Conservation (phyloP, 805 yeast genomes). For the Cyberlindnera samutprakarnensis region DNA sequence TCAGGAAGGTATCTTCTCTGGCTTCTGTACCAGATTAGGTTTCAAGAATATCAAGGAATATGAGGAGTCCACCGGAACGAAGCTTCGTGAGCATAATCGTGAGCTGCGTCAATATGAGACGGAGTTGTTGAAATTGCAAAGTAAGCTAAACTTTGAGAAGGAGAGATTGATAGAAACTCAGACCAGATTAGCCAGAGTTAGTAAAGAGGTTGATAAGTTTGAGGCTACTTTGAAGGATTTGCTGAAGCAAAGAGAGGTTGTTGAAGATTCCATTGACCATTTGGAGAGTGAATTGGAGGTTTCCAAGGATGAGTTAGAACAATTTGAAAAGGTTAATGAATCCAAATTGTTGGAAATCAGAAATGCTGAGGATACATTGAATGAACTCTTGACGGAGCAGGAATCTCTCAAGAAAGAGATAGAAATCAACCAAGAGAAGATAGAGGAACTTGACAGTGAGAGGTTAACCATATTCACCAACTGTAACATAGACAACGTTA, state of each 20-base stretch:
- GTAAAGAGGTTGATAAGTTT: slow-evolving; percentile 30
- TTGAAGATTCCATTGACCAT: slow-evolving; percentile 28
- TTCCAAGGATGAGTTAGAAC: slow-evolving; percentile 27
- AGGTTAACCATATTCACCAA: slow-evolving; percentile 53
- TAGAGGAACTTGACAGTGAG: slow-evolving; percentile 47
- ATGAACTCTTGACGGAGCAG: slow-evolving; percentile 26
- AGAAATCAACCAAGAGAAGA: slow-evolving; percentile 40
- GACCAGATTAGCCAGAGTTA: slow-evolving; percentile 37
- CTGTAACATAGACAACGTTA: slow-evolving; percentile 68
- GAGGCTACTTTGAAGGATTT: slow-evolving; percentile 27
- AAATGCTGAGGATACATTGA: slow-evolving; percentile 41
- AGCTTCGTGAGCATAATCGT: slow-evolving; percentile 45
- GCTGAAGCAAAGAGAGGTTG: slow-evolving; percentile 25
- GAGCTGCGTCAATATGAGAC: slow-evolving; percentile 56
- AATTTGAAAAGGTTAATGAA: slow-evolving; percentile 25
- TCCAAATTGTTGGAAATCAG: slow-evolving; percentile 27
- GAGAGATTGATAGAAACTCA: slow-evolving; percentile 49
- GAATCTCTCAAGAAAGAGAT: slow-evolving; percentile 27
- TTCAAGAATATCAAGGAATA: slow-evolving; percentile 56
- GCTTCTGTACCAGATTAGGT: slow-evolving; percentile 48
- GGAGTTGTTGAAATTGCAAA: slow-evolving; percentile 53
- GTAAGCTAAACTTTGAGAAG: slow-evolving; percentile 55
- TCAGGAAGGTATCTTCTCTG: slow-evolving; percentile 39
- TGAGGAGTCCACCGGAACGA: slow-evolving; percentile 59
- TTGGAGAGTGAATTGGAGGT: slow-evolving; percentile 35